phyloP scores from a whole-genome alignment of 371 early-diverging fungal genomes.

The Mucor mucedo region DNA sequence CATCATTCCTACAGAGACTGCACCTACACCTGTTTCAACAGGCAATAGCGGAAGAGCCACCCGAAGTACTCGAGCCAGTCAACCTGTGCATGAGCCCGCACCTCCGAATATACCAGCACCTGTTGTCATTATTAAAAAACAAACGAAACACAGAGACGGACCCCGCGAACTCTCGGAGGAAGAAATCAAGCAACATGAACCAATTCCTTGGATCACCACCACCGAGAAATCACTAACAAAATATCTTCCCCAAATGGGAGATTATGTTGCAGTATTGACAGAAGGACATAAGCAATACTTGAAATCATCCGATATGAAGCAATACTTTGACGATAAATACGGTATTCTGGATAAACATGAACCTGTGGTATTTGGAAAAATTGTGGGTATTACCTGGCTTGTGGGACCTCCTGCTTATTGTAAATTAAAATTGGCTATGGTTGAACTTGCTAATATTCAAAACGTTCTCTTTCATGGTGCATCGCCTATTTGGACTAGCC shows the following conservation, averaged over 20 bases:
- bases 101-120: neutral
- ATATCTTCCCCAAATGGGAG: conserved; percentile 75
- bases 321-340: conserved; percentile 57
- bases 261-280: conserved; percentile 63
- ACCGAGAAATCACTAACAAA: conserved; percentile 62
- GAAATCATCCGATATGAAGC: conserved; percentile 54
- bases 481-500: conserved; percentile 44
- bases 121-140: conserved; percentile 21
- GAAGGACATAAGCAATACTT: conserved; percentile 73
- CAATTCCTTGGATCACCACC: conserved; percentile 67
- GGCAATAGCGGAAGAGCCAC: conserved; percentile 9
- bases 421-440: conserved; percentile 54
- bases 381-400: conserved; percentile 63
- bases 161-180: conserved; percentile 33
- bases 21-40: neutral
- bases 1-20: neutral
- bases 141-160: conserved; percentile 28
- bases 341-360: conserved; percentile 50
- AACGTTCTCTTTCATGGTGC: conserved; percentile 16
- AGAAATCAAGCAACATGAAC: conserved; percentile 45
- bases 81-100: neutral
- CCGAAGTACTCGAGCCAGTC: conserved; percentile 8
- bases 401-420: conserved; percentile 78
- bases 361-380: conserved; percentile 63
- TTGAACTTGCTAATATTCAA: conserved; percentile 38